phyloP scores from a whole-genome alignment of 2,329 filamentous ascomycete species.

The Berkeleyomyces rouxiae region DNA sequence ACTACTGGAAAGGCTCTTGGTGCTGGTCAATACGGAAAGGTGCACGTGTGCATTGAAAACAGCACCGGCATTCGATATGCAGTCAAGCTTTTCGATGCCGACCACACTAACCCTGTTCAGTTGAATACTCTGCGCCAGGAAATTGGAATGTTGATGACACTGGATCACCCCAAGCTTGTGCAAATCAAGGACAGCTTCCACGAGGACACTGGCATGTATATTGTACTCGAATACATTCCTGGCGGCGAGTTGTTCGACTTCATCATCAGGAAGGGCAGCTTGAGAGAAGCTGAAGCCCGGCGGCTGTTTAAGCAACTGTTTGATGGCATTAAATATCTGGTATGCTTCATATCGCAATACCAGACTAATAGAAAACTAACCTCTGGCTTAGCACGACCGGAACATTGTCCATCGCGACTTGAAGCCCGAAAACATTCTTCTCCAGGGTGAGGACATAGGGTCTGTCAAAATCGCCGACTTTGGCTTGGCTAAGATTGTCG shows the following conservation, averaged over 20 bases:
- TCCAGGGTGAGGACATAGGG: conserved; percentile 58
- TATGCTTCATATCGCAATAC: conserved; percentile 29
- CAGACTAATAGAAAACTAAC: conserved; percentile 4
- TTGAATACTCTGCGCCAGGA: conserved; percentile 64
- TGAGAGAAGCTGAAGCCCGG: conserved; percentile 68
- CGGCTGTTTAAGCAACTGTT: conserved; percentile 86
- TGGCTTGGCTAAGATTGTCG: conserved; percentile 93
- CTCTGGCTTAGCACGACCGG: conserved; percentile 58
- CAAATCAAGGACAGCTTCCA: conserved; percentile 93
- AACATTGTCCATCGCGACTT: conserved; percentile 97
- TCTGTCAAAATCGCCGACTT: conserved; percentile 92
- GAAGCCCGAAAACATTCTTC: conserved; percentile 89
- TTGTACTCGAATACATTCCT: conserved; percentile 76
- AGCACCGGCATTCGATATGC: conserved; percentile 67
- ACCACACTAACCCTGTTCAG: conserved; percentile 30
- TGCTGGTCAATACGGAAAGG: conserved; percentile 88
- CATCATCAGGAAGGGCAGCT: conserved; percentile 79
- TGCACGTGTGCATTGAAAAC: conserved; percentile 82
- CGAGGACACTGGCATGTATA: conserved; percentile 75
- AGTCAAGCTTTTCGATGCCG: conserved; percentile 86
- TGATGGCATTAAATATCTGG: conserved; percentile 85
- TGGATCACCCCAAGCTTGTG: conserved; percentile 82
- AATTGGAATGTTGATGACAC: conserved; percentile 91
- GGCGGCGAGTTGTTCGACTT: conserved; percentile 94
- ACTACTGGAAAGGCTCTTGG: conserved; percentile 70